Evolutionary conservation across 139 green algal genomes (phyloP).

Genomic region (Closterium sp.): DNA sequence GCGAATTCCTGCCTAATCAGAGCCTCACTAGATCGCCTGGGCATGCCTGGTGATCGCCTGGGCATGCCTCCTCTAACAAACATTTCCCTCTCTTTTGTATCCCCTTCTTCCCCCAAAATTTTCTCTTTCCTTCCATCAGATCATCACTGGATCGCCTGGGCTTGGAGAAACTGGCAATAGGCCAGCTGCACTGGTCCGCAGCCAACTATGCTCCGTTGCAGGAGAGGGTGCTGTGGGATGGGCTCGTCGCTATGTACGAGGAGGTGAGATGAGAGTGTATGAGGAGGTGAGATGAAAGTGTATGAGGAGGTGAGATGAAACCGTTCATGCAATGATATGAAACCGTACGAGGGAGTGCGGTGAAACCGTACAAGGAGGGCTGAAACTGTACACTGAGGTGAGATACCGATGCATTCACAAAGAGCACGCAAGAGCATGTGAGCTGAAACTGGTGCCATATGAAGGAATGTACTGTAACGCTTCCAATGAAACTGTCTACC

Average conservation of each 20-base stretch:
- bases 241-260: constrained; percentile 38
- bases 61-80: not conserved
- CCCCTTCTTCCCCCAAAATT: not conserved
- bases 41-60: too few species aligned
- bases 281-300: not conserved
- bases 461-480: too few species aligned
- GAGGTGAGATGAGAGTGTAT: not conserved
- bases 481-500: too few species aligned
- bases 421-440: too few species aligned
- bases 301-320: not conserved
- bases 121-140: not conserved
- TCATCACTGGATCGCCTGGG: constrained; percentile 3
- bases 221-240: constrained; percentile 52
- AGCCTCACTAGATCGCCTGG: not conserved
- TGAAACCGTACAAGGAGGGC: too few species aligned
- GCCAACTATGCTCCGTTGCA: constrained; percentile 56
- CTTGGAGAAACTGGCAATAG: constrained; percentile 47
- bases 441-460: too few species aligned
- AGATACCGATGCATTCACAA: too few species aligned
- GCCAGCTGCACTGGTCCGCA: constrained; percentile 70
- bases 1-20: constrained; percentile 54
- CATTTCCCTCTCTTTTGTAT: not conserved
- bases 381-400: too few species aligned
- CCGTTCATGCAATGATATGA: not conserved
- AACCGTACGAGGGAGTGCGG: not conserved